phyloP scores from a whole-genome alignment of 371 early-diverging fungal species.

The Mortierella sp. region DNA sequence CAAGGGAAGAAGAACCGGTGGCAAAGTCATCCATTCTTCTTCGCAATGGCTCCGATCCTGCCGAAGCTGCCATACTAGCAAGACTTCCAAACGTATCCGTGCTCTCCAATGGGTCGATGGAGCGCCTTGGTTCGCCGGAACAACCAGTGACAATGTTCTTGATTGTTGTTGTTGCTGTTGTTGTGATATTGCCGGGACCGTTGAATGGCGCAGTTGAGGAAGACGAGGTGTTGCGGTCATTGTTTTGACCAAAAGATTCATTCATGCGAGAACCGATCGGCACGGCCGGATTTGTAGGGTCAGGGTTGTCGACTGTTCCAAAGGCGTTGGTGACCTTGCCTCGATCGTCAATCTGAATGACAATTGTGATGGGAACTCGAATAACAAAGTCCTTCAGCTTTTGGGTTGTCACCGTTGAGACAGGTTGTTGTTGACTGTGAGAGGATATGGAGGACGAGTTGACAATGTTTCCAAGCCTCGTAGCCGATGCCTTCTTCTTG shows the following conservation, averaged over 20 bases:
- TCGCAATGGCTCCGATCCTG: neutral
- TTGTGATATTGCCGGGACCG: neutral
- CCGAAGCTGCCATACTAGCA: neutral
- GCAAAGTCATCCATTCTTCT: slow-evolving; percentile 8
- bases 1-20: neutral
- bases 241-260: neutral
- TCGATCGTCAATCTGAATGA: slow-evolving; percentile 39
- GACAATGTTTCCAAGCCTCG: neutral
- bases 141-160: slow-evolving; percentile 1
- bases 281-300: neutral
- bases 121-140: neutral
- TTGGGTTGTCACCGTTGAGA: slow-evolving; percentile 16
- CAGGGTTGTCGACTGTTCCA: neutral
- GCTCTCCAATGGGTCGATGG: neutral
- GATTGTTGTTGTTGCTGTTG: slow-evolving; percentile 2
- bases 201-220: neutral
- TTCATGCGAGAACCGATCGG: neutral
- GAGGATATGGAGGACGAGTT: neutral
- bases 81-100: slow-evolving; percentile 5
- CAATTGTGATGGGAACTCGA: slow-evolving; percentile 44
- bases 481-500: slow-evolving; percentile 37
- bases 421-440: neutral
- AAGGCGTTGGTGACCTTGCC: neutral
- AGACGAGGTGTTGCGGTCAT: no score
- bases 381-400: slow-evolving; percentile 56